Evolutionary conservation across 257 asterid species (phyloP), one percentile per base, ranked within the genome.

Genomic region (Anisodus acutangulus): DNA sequence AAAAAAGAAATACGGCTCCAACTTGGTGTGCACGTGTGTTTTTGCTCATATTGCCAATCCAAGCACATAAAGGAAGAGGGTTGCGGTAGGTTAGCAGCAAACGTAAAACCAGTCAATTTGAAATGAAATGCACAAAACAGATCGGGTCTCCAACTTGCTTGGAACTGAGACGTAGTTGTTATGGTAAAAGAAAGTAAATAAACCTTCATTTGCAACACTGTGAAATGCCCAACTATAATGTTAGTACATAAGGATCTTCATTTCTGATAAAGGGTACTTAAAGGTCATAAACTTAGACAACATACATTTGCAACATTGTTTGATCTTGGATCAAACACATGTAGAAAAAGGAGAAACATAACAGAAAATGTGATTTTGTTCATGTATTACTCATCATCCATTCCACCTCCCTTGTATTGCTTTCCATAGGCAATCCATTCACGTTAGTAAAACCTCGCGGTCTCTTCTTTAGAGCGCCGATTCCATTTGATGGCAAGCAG

Each of bases 321-420:
- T 67, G 49, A 41, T 13, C 35, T 82, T 80, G 55, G 82, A 83
- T 87, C 68, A 69, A 72, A 69, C 45, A 63, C 58, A 69, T 8
- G 71, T 37, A 62, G 81, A 78, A 3, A 79, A 39, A 47, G 22
- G 81, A 13, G 53, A 71, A 74, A 74, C 58, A 13, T 49, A 8
- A 17, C 64, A 58, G 64, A 17, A 58, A 74, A 74, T 9, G 17
- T 66, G 84, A 16, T 39, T 55, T 13, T 81, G 54, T 51, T 82
- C 89, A 88, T 47, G 90, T 90, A 83, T 91, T 93, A 12, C 94
- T 76, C 91, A 88, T 88, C 88, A 86, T 89, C 98, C 98, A 93
- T 85, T 92, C 95, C 84, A 89, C 93, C 26, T 93, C 90, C 78
- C 91, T 82, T 87, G 86, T 87, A 53, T 59, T 81, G 84, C 85